Evolutionary conservation across 208 protist genomes (phyloP).

Genomic region (Leishmania braziliensis): DNA sequence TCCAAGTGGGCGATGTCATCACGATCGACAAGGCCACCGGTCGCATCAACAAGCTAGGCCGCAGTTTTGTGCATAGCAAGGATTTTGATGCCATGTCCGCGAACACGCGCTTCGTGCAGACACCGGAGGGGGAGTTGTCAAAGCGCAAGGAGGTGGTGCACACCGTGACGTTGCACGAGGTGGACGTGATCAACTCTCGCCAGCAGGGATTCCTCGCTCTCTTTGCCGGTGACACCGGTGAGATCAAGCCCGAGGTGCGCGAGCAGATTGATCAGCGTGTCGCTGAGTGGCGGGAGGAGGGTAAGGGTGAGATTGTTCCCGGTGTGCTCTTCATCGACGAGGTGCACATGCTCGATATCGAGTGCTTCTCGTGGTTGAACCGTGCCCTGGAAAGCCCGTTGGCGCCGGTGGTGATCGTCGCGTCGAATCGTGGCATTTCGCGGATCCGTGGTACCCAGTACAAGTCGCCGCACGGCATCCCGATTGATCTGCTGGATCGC

Average conservation of each 20-base stretch:
- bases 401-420: conserved; percentile 99
- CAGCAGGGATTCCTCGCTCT: conserved; percentile 99
- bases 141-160: conserved; percentile 99
- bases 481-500: conserved; percentile 98
- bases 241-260: conserved; percentile 99
- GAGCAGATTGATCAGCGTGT: conserved; percentile 99
- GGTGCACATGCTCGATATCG: conserved; percentile 99
- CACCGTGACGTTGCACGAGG: conserved; percentile 99
- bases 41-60: conserved; percentile 97
- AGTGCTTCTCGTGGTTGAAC: conserved; percentile 99
- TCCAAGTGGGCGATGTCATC: conserved; percentile 99
- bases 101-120: conserved; percentile 97
- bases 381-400: conserved; percentile 98
- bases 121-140: conserved; percentile 99
- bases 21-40: conserved; percentile 99
- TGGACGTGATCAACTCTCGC: conserved; percentile 99
- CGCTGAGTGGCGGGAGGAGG: conserved; percentile 99
- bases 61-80: conserved; percentile 96
- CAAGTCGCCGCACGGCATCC: conserved; percentile 98
- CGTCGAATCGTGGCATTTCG: conserved; percentile 99
- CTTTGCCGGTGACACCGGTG: conserved; percentile 99
- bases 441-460: conserved; percentile 99
- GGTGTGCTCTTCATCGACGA: conserved; percentile 97
- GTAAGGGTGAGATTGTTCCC: conserved; percentile 99
- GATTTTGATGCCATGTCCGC: conserved; percentile 96